Conservation (phyloP, 768 basidiomycete genomes). For the Hygrophoropsis aurantiaca region DNA sequence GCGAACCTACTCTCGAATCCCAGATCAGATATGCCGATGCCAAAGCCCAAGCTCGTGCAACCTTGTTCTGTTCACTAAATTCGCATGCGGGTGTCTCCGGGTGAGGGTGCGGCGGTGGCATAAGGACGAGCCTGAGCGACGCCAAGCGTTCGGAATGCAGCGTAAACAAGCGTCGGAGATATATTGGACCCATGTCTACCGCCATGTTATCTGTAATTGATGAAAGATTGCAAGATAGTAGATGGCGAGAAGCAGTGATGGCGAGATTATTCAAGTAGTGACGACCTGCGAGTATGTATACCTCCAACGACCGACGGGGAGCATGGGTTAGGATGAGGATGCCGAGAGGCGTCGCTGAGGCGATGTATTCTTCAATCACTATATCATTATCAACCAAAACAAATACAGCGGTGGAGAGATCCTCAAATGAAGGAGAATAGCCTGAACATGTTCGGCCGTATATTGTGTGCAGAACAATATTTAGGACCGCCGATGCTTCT, state of each 20-base stretch:
- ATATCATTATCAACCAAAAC: too few species aligned
- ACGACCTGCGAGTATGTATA: slow-evolving; percentile 42
- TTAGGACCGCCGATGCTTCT: too few species aligned
- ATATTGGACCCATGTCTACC: slow-evolving; percentile 37
- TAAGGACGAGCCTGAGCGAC: slow-evolving; percentile 31
- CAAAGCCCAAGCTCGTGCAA: slow-evolving; percentile 29
- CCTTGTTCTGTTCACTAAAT: slow-evolving; percentile 15
- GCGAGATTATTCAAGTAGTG: slow-evolving; percentile 39
- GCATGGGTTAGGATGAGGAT: slow-evolving; percentile 32
- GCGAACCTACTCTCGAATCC: slow-evolving; percentile 24
- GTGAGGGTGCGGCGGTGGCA: slow-evolving; percentile 24
- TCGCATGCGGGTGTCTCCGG: slow-evolving; percentile 10
- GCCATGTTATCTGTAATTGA: slow-evolving; percentile 38
- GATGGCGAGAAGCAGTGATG: slow-evolving; percentile 35
- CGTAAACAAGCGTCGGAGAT: slow-evolving; percentile 39
- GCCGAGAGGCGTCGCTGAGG: slow-evolving; percentile 29
- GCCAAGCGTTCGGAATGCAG: slow-evolving; percentile 36
- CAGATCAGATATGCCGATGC: slow-evolving; percentile 26
- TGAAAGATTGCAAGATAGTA: slow-evolving; percentile 34
- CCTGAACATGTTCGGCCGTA: too few species aligned
- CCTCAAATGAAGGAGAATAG: too few species aligned
- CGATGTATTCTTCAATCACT: slow-evolving; percentile 23
- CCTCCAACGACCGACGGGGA: slow-evolving; percentile 35
- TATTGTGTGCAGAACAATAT: too few species aligned
- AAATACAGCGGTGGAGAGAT: too few species aligned